A percentile compares a stretch with the other conserved stretches of the same genome.
Evolutionary conservation across 1,139 yeast species (phyloP).

Genomic region (Hansenula sp.): DNA sequence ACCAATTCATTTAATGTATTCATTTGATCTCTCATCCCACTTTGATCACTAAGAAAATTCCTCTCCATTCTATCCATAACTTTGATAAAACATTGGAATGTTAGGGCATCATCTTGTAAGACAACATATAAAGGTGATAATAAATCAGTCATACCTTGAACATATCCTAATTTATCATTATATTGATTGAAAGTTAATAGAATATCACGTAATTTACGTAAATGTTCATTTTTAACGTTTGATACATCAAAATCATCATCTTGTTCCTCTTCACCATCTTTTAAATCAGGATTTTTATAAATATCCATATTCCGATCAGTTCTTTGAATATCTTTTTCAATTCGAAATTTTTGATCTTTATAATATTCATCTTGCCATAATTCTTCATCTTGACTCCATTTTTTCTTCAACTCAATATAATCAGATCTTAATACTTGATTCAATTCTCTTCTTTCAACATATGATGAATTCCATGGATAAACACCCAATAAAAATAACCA

Average conservation of each 20-base stretch:
- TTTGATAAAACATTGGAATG: slow-evolving; percentile 86
- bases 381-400: slow-evolving; percentile 59
- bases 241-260: slow-evolving; percentile 51
- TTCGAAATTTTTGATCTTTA: slow-evolving; percentile 83
- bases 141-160: slow-evolving; percentile 96
- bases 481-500: slow-evolving; percentile 86
- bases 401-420: slow-evolving; percentile 62
- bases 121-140: slow-evolving; percentile 82
- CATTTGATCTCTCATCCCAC: slow-evolving; percentile 92
- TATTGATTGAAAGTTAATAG: slow-evolving; percentile 82
- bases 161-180: slow-evolving; percentile 84
- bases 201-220: slow-evolving; percentile 70
- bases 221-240: slow-evolving; percentile 63
- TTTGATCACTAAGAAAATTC: slow-evolving; percentile 84
- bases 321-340: slow-evolving; percentile 90
- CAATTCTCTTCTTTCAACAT: slow-evolving; percentile 61
- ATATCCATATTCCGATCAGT: slow-evolving; percentile 78
- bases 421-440: slow-evolving; percentile 54
- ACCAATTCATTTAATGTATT: slow-evolving; percentile 75
- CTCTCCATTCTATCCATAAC: slow-evolving; percentile 97
- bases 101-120: slow-evolving; percentile 67
- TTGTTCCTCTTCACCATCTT: slow-evolving; percentile 25
- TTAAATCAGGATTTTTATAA: slow-evolving; percentile 46
- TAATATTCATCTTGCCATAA: slow-evolving; percentile 68
- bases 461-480: slow-evolving; percentile 84